Conservation (phyloP, 805 yeast genomes). For the Kuraishia borneana region DNA sequence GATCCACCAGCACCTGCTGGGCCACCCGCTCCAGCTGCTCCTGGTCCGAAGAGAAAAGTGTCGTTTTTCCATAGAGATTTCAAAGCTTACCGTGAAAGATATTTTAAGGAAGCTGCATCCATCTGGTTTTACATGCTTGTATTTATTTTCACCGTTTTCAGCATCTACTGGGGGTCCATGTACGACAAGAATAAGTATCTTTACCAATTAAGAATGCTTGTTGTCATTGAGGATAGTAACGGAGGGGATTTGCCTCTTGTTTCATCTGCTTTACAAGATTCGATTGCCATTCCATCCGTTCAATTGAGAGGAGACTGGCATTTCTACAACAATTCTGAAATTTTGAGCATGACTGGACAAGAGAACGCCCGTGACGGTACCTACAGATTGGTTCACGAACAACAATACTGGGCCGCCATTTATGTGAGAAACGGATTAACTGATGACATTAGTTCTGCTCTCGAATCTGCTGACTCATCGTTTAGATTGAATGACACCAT, state of each 20-base stretch:
- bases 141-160: constrained; percentile 24
- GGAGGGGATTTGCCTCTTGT: not conserved
- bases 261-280: not conserved
- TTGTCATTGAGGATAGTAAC: constrained; percentile 23
- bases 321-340: not conserved
- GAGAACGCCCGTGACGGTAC: not conserved
- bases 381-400: constrained; percentile 26
- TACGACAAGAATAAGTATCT: constrained; percentile 18
- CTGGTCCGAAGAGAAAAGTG: not conserved
- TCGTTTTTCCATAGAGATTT: not conserved
- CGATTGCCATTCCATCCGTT: not conserved
- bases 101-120: constrained; percentile 6
- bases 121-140: constrained; percentile 18
- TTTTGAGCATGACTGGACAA: not conserved
- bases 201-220: constrained; percentile 23
- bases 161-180: constrained; percentile 41
- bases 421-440: constrained; percentile 41
- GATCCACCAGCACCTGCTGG: not conserved
- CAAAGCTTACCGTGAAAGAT: constrained; percentile 3
- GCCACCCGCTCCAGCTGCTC: not conserved
- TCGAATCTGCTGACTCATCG: constrained; percentile 21
- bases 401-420: constrained; percentile 54
- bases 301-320: not conserved
- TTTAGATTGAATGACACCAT: constrained; percentile 18
- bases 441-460: constrained; percentile 23